phyloP scores from a whole-genome alignment of 2,329 filamentous ascomycete species.

The Geoglossum cookeanum region DNA sequence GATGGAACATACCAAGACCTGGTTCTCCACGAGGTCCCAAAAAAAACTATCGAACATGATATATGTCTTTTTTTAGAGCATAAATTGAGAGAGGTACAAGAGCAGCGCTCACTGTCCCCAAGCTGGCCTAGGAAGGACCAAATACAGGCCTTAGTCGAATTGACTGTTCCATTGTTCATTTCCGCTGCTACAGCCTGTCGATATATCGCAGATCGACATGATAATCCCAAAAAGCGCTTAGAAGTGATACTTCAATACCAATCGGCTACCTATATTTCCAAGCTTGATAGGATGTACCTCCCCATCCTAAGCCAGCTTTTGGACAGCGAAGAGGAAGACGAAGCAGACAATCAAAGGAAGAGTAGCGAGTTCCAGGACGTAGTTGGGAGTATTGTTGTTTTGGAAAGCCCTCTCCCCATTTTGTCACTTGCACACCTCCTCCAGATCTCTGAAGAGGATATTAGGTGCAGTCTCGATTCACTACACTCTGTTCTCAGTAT shows the following conservation, averaged over 20 bases:
- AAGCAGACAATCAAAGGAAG: constrained; percentile 3
- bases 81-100: constrained; percentile 16
- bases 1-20: constrained; percentile 16
- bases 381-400: constrained; percentile 7
- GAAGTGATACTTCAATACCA: too few species aligned
- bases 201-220: background rate
- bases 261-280: too few species aligned
- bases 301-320: constrained; percentile 10
- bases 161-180: constrained; percentile 20
- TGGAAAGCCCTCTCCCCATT: background rate
- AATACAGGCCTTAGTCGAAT: constrained; percentile 13
- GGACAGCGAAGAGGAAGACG: constrained; percentile 5
- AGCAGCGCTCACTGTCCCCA: constrained; percentile 5
- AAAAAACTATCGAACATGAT: constrained; percentile 18
- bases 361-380: constrained; percentile 7
- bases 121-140: constrained; percentile 17
- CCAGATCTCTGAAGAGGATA: constrained; percentile 3
- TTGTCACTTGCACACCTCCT: constrained; percentile 7
- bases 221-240: too few species aligned
- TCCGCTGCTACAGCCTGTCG: constrained; percentile 14
- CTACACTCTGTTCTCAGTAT: constrained; percentile 10
- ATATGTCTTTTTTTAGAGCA: constrained; percentile 18
- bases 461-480: constrained; percentile 5
- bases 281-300: constrained; percentile 8
- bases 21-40: constrained; percentile 21